phyloP scores from a whole-genome alignment of 2,329 filamentous ascomycete species.

The Paecilomyces formosus region DNA sequence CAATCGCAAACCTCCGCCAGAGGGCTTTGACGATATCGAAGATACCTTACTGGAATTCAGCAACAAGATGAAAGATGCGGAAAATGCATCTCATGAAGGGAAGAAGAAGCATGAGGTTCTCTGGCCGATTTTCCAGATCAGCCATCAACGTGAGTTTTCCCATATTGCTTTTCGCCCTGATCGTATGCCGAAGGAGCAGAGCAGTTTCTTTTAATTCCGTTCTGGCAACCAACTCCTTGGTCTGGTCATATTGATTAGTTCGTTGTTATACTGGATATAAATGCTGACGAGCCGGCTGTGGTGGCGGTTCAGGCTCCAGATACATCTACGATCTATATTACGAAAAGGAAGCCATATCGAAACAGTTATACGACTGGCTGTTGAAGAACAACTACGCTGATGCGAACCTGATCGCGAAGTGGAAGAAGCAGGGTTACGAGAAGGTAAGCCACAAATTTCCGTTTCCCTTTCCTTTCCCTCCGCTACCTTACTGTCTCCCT shows the following conservation, averaged over 20 bases:
- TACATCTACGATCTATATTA: conserved; percentile 99
- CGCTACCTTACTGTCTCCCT: background rate
- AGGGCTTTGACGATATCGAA: conserved; percentile 62
- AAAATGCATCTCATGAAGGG: conserved; percentile 73
- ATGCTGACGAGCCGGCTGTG: conserved; percentile 1
- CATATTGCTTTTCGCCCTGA: background rate
- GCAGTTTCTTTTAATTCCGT: background rate
- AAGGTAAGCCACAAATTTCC: conserved; percentile 54
- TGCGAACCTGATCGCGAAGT: conserved; percentile 92
- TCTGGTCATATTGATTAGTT: background rate
- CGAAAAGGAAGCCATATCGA: conserved; percentile 91
- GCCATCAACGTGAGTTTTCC: conserved; percentile 67
- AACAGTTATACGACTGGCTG: conserved; percentile 87
- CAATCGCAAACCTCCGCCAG: conserved; percentile 57
- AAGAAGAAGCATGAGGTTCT: conserved; percentile 85
- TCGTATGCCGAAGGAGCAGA: background rate
- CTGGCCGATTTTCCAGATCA: conserved; percentile 97
- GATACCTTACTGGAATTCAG: conserved; percentile 60
- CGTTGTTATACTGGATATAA: background rate
- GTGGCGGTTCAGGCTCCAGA: conserved; percentile 47
- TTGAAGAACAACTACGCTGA: conserved; percentile 96
- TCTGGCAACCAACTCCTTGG: too few relatives aligned
- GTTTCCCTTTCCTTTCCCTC: background rate
- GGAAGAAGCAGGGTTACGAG: conserved; percentile 99
- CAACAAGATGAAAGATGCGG: conserved; percentile 70